Percentiles rank a stretch among this genome's conserved stretches.
phyloP scores from a whole-genome alignment of 352 stramenopile genomes.

The Globisporangium alternatum region DNA sequence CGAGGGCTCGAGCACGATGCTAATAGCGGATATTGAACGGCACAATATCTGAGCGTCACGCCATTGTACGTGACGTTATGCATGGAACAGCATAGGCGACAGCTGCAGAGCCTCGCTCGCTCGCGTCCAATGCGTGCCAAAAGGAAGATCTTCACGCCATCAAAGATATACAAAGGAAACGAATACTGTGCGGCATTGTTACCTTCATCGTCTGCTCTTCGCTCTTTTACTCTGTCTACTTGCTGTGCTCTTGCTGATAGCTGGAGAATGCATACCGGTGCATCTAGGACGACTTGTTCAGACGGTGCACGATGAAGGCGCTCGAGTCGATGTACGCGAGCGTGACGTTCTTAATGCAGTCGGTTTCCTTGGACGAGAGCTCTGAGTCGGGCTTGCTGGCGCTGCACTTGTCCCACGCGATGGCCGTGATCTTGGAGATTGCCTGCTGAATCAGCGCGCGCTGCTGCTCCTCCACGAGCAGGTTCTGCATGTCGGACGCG shows the following conservation, averaged over 20 bases:
- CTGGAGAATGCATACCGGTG: not conserved
- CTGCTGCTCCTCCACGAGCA: conserved; percentile 87
- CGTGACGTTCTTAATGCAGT: conserved; percentile 89
- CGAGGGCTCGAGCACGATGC: no score
- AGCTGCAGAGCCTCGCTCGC: not conserved
- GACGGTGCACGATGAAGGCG: conserved; percentile 79
- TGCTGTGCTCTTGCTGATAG: conserved; percentile 17
- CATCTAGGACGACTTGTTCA: conserved; percentile 65
- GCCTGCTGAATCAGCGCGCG: conserved; percentile 84
- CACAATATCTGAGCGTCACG: no score
- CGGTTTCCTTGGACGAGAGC: conserved; percentile 74
- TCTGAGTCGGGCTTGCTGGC: conserved; percentile 78
- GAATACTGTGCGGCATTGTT: conserved; percentile 1
- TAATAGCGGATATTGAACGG: no score
- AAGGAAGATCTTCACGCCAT: no score
- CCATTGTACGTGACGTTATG: no score
- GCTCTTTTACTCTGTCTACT: conserved; percentile 18
- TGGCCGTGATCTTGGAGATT: conserved; percentile 87
- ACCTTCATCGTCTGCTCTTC: conserved; percentile 21
- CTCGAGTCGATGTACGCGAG: conserved; percentile 86
- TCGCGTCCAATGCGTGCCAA: no score
- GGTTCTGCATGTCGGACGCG: conserved; percentile 69
- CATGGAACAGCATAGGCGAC: not conserved
- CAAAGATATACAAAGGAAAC: conserved; percentile 2
- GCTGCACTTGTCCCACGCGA: conserved; percentile 90